Evolutionary conservation across 352 stramenopile species (phyloP).

Genomic region (Globisporangium lucens): DNA sequence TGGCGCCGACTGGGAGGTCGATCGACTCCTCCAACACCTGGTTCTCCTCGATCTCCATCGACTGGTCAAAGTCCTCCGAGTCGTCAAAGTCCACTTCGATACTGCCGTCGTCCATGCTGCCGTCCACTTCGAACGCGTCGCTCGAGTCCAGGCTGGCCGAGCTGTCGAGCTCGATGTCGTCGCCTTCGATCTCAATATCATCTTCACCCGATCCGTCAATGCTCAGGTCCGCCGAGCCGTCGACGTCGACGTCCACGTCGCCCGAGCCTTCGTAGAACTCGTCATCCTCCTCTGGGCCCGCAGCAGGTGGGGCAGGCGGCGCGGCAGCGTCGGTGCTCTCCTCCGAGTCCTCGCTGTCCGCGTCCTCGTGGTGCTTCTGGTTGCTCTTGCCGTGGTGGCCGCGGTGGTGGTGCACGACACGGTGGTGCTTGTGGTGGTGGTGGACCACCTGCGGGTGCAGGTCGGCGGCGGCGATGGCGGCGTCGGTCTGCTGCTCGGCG

Average conservation of each 20-base stretch:
- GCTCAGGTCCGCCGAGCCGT: slow-evolving; percentile 25
- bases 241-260: slow-evolving; percentile 28
- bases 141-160: slow-evolving; percentile 26
- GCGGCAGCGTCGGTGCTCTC: neutral
- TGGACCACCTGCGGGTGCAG: slow-evolving; percentile 10
- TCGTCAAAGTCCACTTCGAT: slow-evolving; percentile 42
- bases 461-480: neutral
- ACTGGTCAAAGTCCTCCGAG: slow-evolving; percentile 47
- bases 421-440: slow-evolving; percentile 15
- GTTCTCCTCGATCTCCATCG: slow-evolving; percentile 38
- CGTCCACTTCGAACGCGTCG: slow-evolving; percentile 29
- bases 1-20: slow-evolving; percentile 41
- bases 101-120: slow-evolving; percentile 30
- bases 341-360: neutral
- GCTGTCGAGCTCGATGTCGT: slow-evolving; percentile 25
- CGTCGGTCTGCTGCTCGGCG: slow-evolving; percentile 4
- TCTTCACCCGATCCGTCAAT: slow-evolving; percentile 24
- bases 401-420: slow-evolving; percentile 12
- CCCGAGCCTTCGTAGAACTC: slow-evolving; percentile 5
- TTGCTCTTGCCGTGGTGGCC: slow-evolving; percentile 5
- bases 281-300: slow-evolving; percentile 20
- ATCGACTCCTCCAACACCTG: slow-evolving; percentile 44
- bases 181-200: slow-evolving; percentile 24
- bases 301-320: neutral
- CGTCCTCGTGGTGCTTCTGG: slow-evolving; percentile 3